Conservation (phyloP, 2,329 filamentous ascomycete genomes). For the Pseudogymnoascus sp. region DNA sequence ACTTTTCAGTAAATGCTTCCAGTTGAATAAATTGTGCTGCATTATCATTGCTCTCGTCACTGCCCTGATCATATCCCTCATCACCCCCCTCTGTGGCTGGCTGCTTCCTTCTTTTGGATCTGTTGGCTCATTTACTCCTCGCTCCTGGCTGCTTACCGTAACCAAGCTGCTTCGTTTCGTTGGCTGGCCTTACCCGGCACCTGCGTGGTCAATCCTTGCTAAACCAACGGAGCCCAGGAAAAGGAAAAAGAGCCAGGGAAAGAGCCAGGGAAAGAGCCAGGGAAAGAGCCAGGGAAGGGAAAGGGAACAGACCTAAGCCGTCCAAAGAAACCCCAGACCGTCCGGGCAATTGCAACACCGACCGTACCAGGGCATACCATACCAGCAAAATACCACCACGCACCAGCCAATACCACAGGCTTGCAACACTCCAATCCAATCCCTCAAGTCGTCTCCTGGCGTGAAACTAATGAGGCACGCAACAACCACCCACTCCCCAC, state of each 20-base stretch:
- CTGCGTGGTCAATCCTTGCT: not conserved
- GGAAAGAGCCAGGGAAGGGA: too few species aligned
- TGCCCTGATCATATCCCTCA: not conserved
- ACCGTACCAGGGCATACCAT: not conserved
- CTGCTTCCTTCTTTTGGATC: not conserved
- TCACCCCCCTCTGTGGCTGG: not conserved
- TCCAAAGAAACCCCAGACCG: not conserved
- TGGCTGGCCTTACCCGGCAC: not conserved
- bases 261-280: not conserved
- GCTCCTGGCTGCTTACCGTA: not conserved
- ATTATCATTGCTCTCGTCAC: not conserved
- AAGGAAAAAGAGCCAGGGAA: not conserved
- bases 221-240: not conserved
- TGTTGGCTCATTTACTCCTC: not conserved
- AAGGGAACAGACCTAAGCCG: not conserved
- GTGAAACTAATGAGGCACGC: slow-evolving; percentile 1
- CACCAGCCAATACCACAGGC: not conserved
- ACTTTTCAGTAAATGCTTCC: not conserved
- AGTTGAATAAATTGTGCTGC: not conserved
- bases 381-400: not conserved
- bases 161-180: not conserved
- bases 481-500: slow-evolving; percentile 3
- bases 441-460: not conserved
- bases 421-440: not conserved
- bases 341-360: not conserved